phyloP scores from a whole-genome alignment of 768 basidiomycete species.

The Lyophyllum shimeji region DNA sequence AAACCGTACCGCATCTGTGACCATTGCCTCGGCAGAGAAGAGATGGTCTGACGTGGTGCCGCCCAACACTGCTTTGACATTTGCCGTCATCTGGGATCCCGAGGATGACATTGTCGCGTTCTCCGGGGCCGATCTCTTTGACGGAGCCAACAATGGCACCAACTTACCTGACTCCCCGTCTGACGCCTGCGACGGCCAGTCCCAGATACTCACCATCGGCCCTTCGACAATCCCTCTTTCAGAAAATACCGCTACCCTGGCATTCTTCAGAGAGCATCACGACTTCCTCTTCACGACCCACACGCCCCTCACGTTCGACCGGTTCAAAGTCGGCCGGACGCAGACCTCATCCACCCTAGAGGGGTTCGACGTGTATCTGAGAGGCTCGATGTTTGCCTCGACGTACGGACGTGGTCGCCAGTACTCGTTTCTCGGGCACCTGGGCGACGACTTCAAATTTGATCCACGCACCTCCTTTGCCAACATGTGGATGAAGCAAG shows the following conservation, averaged over 20 bases:
- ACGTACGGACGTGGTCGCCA: conserved; percentile 6
- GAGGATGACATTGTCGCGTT: conserved; percentile 58
- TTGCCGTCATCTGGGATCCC: conserved; percentile 61
- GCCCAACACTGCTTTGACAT: conserved; percentile 54
- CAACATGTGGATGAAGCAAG: conserved; percentile 6
- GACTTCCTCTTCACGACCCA: conserved; percentile 16
- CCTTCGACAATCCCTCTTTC: conserved; percentile 19
- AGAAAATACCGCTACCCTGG: conserved; percentile 22
- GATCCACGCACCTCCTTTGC: conserved; percentile 22
- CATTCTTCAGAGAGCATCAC: conserved; percentile 27
- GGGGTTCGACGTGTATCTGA: conserved; percentile 35
- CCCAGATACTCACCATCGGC: conserved; percentile 25
- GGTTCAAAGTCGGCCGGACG: conserved; percentile 14
- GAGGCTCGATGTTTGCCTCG: conserved; percentile 25
- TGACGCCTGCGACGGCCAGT: conserved; percentile 27
- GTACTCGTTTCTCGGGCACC: conserved; percentile 8
- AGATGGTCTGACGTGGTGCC: conserved; percentile 62
- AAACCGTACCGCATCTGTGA: neutral
- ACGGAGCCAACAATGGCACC: conserved; percentile 15
- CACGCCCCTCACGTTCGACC: conserved; percentile 7
- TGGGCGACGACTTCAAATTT: conserved; percentile 21
- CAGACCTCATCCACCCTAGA: conserved; percentile 39
- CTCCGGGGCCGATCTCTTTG: conserved; percentile 48
- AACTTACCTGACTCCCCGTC: conserved; percentile 18
- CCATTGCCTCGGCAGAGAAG: conserved; percentile 14